Evolutionary conservation across 2,329 filamentous ascomycete species (phyloP).

Genomic region (Cladorrhinum sp.): DNA sequence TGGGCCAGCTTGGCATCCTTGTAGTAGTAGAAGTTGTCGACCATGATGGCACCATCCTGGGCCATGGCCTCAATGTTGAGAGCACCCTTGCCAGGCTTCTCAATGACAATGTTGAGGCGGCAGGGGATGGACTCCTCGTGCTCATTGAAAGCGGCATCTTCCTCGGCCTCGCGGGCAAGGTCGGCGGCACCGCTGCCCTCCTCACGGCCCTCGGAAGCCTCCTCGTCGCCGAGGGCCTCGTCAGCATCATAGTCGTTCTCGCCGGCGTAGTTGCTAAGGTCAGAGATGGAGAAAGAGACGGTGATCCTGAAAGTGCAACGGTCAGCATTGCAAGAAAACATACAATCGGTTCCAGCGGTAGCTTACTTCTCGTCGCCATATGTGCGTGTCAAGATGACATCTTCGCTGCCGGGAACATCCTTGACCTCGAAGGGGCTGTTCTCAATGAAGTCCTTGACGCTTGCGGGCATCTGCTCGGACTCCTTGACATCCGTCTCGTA

Average conservation of each 20-base stretch:
- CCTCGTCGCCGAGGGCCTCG: constrained; percentile 52
- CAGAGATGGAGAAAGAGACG: constrained; percentile 79
- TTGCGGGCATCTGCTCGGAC: constrained; percentile 67
- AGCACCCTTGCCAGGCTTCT: constrained; percentile 82
- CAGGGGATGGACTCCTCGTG: constrained; percentile 67
- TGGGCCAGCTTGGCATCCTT: constrained; percentile 73
- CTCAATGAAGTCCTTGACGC: constrained; percentile 83
- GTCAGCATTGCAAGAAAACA: too few species aligned
- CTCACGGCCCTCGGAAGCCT: constrained; percentile 46
- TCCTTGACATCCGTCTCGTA: constrained; percentile 81
- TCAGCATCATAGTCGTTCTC: constrained; percentile 51
- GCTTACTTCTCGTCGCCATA: constrained; percentile 85
- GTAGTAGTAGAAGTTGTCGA: constrained; percentile 91
- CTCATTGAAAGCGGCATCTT: constrained; percentile 46
- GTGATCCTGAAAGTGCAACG: constrained; percentile 44
- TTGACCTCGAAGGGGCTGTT: constrained; percentile 80
- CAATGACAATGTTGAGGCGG: constrained; percentile 79
- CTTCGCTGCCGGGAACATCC: constrained; percentile 80
- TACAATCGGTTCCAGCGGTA: too few species aligned
- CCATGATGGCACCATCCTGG: constrained; percentile 79
- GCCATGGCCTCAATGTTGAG: constrained; percentile 83
- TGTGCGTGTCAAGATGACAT: constrained; percentile 77
- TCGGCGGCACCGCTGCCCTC: constrained; percentile 54
- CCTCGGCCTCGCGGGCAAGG: constrained; percentile 48
- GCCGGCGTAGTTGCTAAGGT: constrained; percentile 65